Evolutionary conservation across 2,329 filamentous ascomycete genomes (phyloP).

Genomic region (Trichoderma guizhouense): DNA sequence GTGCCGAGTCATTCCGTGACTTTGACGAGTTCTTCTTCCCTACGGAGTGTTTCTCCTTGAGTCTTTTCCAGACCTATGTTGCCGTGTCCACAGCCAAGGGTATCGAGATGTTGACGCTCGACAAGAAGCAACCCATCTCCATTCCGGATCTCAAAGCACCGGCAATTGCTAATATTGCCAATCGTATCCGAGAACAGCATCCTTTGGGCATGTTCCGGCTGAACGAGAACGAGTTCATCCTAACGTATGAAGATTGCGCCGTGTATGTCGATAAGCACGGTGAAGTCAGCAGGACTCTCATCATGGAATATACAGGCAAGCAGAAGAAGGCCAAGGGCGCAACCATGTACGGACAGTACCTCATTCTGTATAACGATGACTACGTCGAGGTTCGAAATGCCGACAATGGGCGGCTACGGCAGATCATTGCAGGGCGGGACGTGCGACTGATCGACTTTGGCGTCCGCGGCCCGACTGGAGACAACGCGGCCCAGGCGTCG

Average conservation of each 20-base stretch:
- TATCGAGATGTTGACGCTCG: slow-evolving; percentile 91
- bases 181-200: slow-evolving; percentile 74
- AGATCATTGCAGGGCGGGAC: slow-evolving; percentile 90
- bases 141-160: slow-evolving; percentile 81
- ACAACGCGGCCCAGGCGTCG: slow-evolving; percentile 37
- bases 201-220: slow-evolving; percentile 96
- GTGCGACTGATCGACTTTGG: slow-evolving; percentile 89
- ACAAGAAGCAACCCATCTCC: slow-evolving; percentile 94
- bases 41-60: slow-evolving; percentile 89
- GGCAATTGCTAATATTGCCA: slow-evolving; percentile 79
- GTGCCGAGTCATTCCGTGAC: slow-evolving; percentile 93
- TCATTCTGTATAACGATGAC: slow-evolving; percentile 90
- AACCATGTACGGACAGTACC: slow-evolving; percentile 86
- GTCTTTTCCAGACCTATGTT: slow-evolving; percentile 92
- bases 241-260: slow-evolving; percentile 92
- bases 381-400: slow-evolving; percentile 97
- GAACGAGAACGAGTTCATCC: slow-evolving; percentile 85
- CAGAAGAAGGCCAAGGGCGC: slow-evolving; percentile 73
- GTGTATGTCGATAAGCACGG: slow-evolving; percentile 99
- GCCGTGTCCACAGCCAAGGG: slow-evolving; percentile 88
- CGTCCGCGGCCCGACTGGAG: slow-evolving; percentile 58
- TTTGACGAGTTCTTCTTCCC: slow-evolving; percentile 99
- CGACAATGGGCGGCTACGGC: slow-evolving; percentile 86
- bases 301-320: slow-evolving; percentile 98
- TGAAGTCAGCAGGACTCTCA: slow-evolving; percentile 86